Base-by-base conservation (phyloP, 225 moss, liverwort and hornwort genomes). In the Anthoceros angustus region DNA sequence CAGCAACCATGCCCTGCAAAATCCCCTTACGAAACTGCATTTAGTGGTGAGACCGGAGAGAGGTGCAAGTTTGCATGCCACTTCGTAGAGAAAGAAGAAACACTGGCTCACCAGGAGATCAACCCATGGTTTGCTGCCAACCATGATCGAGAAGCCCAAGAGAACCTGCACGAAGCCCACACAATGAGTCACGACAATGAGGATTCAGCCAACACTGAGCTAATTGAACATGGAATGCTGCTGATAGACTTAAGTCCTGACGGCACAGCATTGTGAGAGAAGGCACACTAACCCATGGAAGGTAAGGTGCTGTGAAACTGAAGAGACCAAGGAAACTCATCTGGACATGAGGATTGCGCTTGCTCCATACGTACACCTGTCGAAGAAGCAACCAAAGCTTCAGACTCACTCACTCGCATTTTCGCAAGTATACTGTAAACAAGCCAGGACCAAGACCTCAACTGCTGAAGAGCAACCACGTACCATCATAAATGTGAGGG, bases 321-420 rank as follows among this genome's bases (percentile, higher is more conserved):
- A 95, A 95, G 67, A 95, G 88, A 69, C 95, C 95, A 46, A 95
- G 82, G 50, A 95, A 95, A 77, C 95, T 95, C 95, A 95, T 95
- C 71, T 95, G 95, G 49, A 95, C 95, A 68, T 88, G 85, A 65
- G 91, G 95, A 78, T 95, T 95, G 42, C 95, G 88, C 78, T 95
- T 95, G 83, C 95, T 95, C 95, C 95, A 95, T 20, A 95, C 95
- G 72, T 95, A 95, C 0, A 95, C 95, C 95, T 95, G 82, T 15
- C 48, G 39, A 64, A 64, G 2, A 21, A 55, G 4, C 2, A 55
- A 55, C 18, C 16, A 55, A 55, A 16, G 21, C 16, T 16, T 55
- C 32, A 42, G 42, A 68, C n/a, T 16, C 21, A 45, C 24, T 9
- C 3, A 64, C 25, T 46, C 2, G 40, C 23, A n/a, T 18, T 68